Evolutionary conservation across 2,329 filamentous ascomycete genomes (phyloP), one percentile per base, ranked within the genome.

Genomic region (Colletotrichum sp.): DNA sequence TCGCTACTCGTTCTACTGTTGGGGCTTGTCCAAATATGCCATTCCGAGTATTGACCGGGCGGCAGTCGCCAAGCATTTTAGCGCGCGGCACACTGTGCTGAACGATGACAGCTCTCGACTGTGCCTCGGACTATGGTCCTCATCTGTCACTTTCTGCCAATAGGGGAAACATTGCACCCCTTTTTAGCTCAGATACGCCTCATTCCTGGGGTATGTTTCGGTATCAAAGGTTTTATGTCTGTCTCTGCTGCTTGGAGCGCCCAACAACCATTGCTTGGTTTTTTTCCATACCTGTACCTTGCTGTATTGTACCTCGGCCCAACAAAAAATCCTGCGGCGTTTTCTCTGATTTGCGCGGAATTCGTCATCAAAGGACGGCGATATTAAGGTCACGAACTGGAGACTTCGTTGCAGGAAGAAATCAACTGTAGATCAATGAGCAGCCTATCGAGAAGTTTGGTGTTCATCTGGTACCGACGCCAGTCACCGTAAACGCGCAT

Each of bases 391-490:
- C 16, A 43, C 39, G 39, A 43, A n/a, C 39, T 43, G 39, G 1
- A 10, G 9, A n/a, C 18, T 8, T n/a, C 39, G 5, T 43, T 3
- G 39, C 18, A 43, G 39, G 10, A 43, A 10, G 18, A n/a, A 6
- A 43, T 6, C 9, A 2, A 43, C 39, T 10, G 18, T 10, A 43
- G 39, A 43, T 43, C 18, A n/a, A 43, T 12, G 39, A n/a, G 18
- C 39, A n/a, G 12, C 2, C 5, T 6, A 43, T 10, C 8, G 1
- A 10, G 18, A 10, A 43, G 39, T 3, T 43, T 9, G 5, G 12
- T 43, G 6, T 6, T 43, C 9, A 43, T n/a, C 18, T n/a, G 18
- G 18, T n/a, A 3, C 18, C 6, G 5, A 0, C 1, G n/a, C 0
- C 3, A 12, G 18, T 43, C 18, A n/a, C 39, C 18, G 18, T 12